Conservation (phyloP, 1,284 basidiomycete genomes). For the Neonothopanus nambi region DNA sequence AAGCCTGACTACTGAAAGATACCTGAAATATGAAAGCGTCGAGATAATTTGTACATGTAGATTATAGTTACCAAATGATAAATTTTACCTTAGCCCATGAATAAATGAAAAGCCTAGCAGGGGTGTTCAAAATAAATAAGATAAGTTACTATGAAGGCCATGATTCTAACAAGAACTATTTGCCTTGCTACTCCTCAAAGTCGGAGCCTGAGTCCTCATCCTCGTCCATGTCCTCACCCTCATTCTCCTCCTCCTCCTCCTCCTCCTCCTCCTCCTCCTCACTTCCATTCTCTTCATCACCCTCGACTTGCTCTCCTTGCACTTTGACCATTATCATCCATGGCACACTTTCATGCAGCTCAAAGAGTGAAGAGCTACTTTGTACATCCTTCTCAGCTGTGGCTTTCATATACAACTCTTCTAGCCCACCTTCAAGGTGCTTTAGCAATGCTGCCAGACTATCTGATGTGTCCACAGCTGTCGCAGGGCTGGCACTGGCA, state of each 20-base stretch:
- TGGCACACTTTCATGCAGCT: conserved; percentile 18
- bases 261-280: conserved; percentile 24
- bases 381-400: conserved; percentile 7
- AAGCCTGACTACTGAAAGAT: no score
- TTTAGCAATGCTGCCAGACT: conserved; percentile 3
- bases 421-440: conserved; percentile 3
- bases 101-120: no score
- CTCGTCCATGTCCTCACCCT: conserved; percentile 1
- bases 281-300: conserved; percentile 25
- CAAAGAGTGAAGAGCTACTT: background rate
- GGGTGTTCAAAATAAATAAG: no score
- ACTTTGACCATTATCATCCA: conserved; percentile 25
- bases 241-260: conserved; percentile 24
- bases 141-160: no score
- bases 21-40: no score
- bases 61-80: no score
- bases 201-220: background rate
- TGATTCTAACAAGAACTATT: no score
- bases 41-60: no score
- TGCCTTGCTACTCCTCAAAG: no score
- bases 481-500: no score
- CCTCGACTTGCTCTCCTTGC: conserved; percentile 29
- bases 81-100: no score
- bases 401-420: conserved; percentile 17
- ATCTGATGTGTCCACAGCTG: background rate